Percentiles rank a stretch among this genome's conserved stretches.
Conservation (phyloP, 23 red algal genomes). For the Porphyridium purpureum region DNA sequence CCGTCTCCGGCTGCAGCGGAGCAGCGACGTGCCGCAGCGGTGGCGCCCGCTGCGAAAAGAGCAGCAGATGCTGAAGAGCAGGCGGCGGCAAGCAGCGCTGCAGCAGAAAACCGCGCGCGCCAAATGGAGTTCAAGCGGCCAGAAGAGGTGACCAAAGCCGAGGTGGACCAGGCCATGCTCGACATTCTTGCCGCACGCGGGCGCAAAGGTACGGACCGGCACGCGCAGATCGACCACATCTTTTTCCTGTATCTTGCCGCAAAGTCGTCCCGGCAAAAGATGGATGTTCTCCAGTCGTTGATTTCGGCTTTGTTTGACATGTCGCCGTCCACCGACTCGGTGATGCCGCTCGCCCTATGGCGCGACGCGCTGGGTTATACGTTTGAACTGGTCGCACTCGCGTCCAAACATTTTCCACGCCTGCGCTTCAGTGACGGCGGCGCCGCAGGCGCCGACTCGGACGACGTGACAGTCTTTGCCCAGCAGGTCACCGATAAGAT, state of each 20-base stretch:
- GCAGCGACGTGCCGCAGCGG: too few species aligned
- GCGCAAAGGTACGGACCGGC: conserved; percentile 74
- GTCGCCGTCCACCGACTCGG: conserved; percentile 10
- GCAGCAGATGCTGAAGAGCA: too few species aligned
- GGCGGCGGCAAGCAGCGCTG: too few species aligned
- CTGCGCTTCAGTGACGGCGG: conserved; percentile 66
- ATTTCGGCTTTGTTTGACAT: conserved; percentile 95
- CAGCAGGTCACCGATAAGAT: too few species aligned
- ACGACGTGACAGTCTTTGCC: conserved; percentile 23
- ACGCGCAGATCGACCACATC: conserved; percentile 62
- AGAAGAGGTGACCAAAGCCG: conserved; percentile 71
- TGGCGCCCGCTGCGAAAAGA: too few species aligned
- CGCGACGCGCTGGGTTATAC: conserved; percentile 35
- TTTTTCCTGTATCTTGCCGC: conserved; percentile 43
- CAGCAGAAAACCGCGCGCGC: conserved; percentile 1
- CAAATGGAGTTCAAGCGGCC: conserved; percentile 3
- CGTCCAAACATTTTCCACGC: conserved; percentile 27
- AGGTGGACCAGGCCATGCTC: conserved; percentile 46
- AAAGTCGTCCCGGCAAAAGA: conserved; percentile 58
- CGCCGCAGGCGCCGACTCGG: conserved; percentile 16
- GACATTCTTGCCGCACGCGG: conserved; percentile 81
- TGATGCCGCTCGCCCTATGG: conserved; percentile 66
- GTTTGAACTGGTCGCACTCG: conserved; percentile 36
- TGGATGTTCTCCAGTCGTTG: conserved; percentile 63
- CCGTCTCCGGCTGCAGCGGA: too few species aligned